Evolutionary conservation across 768 basidiomycete species (phyloP).

Genomic region (Tricholoma sp.): DNA sequence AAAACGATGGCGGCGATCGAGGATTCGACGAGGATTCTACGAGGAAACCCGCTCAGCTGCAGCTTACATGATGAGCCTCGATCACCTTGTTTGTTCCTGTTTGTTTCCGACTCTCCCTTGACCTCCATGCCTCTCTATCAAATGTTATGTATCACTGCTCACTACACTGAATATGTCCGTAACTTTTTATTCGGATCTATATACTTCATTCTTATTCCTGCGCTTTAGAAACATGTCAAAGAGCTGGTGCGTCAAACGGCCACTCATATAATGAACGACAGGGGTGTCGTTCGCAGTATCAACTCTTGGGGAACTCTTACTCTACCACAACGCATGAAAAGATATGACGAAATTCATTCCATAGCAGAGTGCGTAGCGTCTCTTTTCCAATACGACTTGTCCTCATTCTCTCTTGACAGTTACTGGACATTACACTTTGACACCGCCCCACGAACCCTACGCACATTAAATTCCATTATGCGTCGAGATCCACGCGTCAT

Average conservation of each 20-base stretch:
- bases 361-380: slow-evolving; percentile 63
- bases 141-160: slow-evolving; percentile 77
- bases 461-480: slow-evolving; percentile 60
- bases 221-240: slow-evolving; percentile 62
- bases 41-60: no score
- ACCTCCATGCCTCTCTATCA: slow-evolving; percentile 79
- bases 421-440: slow-evolving; percentile 94
- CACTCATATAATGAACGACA: slow-evolving; percentile 63
- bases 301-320: slow-evolving; percentile 69
- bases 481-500: slow-evolving; percentile 79
- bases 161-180: slow-evolving; percentile 70
- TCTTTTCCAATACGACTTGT: neutral
- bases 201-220: neutral
- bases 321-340: slow-evolving; percentile 71
- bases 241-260: slow-evolving; percentile 69
- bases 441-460: slow-evolving; percentile 68
- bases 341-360: slow-evolving; percentile 49
- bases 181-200: neutral
- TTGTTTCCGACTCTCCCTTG: no score
- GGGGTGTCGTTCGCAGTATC: slow-evolving; percentile 80
- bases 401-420: slow-evolving; percentile 31
- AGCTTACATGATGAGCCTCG: no score
- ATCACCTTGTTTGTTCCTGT: neutral
- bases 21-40: no score
- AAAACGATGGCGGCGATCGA: no score